Percentiles rank a stretch among this genome's conserved stretches.
These are phyloP conservation scores for Chlorokybus atmophyticus DNA, from an alignment of 139 green algal genomes.

Conservation along the genomic window DNA sequence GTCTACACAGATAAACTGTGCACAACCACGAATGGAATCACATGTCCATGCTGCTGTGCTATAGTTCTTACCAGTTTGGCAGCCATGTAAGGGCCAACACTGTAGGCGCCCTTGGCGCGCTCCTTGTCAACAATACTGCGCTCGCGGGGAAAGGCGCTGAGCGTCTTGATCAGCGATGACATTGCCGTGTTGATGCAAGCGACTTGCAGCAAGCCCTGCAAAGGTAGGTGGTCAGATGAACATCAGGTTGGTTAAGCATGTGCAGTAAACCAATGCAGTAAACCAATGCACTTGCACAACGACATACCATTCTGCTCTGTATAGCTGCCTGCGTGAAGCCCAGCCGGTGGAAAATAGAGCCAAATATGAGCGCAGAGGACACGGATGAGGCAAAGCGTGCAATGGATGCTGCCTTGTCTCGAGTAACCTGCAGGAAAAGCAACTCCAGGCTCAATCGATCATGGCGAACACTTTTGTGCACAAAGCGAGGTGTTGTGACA, in stretches of 20 bases:
- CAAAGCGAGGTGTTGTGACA: constrained; percentile 23
- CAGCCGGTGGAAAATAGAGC: constrained; percentile 77
- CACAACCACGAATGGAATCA: too few species aligned
- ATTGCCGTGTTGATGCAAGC: constrained; percentile 28
- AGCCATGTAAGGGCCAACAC: constrained; percentile 27
- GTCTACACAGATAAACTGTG: too few species aligned
- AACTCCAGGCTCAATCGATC: too few species aligned
- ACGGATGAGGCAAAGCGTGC: constrained; percentile 55
- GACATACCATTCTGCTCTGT: constrained; percentile 76
- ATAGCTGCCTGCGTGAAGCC: constrained; percentile 49
- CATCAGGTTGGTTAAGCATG: too few species aligned
- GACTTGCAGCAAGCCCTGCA: constrained; percentile 19
- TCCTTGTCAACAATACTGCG: constrained; percentile 23
- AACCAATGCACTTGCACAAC: too few species aligned
- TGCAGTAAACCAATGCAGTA: too few species aligned
- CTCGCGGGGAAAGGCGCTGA: constrained; percentile 32
- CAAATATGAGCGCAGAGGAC: constrained; percentile 75
- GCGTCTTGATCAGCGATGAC: constrained; percentile 24
- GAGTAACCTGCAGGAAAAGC: constrained; percentile 51
- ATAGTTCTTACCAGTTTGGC: constrained; percentile 33
- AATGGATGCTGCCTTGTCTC: constrained; percentile 67
- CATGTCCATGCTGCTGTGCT: too few species aligned
- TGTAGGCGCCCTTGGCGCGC: constrained; percentile 15
- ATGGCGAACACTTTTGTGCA: constrained; percentile 41
- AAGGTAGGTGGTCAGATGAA: too few species aligned